These are phyloP conservation scores for Exophiala lecanii-corni DNA, from an alignment of 2,329 filamentous ascomycete genomes.

Conservation along the genomic window DNA sequence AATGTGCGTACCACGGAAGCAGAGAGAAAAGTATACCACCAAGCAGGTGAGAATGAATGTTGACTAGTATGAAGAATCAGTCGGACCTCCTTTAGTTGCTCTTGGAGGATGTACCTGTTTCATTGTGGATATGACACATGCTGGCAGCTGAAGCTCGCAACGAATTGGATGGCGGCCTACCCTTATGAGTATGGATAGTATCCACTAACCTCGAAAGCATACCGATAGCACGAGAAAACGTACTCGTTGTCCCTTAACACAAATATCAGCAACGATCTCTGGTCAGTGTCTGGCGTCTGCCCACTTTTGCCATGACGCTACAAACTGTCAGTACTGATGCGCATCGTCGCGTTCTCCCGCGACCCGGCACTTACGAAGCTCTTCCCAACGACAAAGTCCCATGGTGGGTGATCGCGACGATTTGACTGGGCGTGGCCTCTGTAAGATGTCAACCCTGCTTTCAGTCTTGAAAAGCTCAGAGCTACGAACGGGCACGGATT, in stretches of 20 bases:
- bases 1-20: conserved; percentile 37
- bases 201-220: too few species aligned
- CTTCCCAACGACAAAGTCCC: neutral
- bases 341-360: neutral
- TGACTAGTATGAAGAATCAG: conserved; percentile 32
- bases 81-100: neutral
- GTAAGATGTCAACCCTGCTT: too few species aligned
- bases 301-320: neutral
- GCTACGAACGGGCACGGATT: too few species aligned
- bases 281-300: too few species aligned
- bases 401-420: too few species aligned
- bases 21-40: conserved; percentile 39
- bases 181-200: neutral
- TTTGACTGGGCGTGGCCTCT: too few species aligned
- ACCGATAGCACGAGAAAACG: neutral
- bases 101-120: neutral
- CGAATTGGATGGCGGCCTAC: neutral
- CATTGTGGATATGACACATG: conserved; percentile 5
- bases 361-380: neutral
- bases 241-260: neutral
- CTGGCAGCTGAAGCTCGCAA: neutral
- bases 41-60: conserved; percentile 45
- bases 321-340: neutral
- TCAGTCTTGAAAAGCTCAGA: too few species aligned
- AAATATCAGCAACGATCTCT: neutral